Base-by-base conservation (phyloP, 2,329 filamentous ascomycete species). In the Karstenula rhodostoma region DNA sequence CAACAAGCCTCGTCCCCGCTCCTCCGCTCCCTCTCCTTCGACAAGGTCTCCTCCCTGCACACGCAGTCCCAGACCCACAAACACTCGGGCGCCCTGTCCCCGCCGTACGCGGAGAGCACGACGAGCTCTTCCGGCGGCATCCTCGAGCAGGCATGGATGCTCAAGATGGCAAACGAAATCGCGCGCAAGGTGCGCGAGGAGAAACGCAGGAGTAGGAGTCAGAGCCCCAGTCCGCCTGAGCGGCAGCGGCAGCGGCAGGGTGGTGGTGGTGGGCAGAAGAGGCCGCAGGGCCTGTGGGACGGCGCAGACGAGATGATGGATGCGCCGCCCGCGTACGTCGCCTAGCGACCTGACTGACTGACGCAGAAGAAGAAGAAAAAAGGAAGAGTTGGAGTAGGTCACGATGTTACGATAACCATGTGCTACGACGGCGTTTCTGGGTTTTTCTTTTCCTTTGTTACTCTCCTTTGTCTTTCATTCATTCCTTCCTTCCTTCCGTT, bases 101-200 rank as follows among this genome's bases (percentile, higher is more conserved):
- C 74, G 12, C 59, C 69, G 0, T 67, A 69, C 46, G 56, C 63
- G 19, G 70, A 76, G 37, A 62, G 62, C 49, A 65, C 67, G n/a
- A 60, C 65, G 13, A 63, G 64, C 42, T 73, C 71, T 0, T 66
- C 53, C 5, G 80, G 82, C 15, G 83, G 83, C 19, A 91, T 93
- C 51, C 81, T 92, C 27, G 90, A 93, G 74, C 90, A 93, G 76
- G 92, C 91, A 2, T 95, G 92, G 91, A 90, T 95, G 79, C 88
- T 90, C 81, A 95, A 97, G 82, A 95, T 99, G 87, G 94, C 94
- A 5, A 90, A 89, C 65, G 95, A 98, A 78, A 94, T 98, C 70
- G 93, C 93, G 37, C 84, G 89, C 53, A 90, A 92, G 58, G 93
- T 96, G 66, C 92, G 94, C 67, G 92, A 97, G 68, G 92, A 97